Percentiles rank a stretch among this genome's conserved stretches.
Evolutionary conservation across 495 filamentous ascomycete genomes (phyloP).

Genomic region (Aspergillus affinis): DNA sequence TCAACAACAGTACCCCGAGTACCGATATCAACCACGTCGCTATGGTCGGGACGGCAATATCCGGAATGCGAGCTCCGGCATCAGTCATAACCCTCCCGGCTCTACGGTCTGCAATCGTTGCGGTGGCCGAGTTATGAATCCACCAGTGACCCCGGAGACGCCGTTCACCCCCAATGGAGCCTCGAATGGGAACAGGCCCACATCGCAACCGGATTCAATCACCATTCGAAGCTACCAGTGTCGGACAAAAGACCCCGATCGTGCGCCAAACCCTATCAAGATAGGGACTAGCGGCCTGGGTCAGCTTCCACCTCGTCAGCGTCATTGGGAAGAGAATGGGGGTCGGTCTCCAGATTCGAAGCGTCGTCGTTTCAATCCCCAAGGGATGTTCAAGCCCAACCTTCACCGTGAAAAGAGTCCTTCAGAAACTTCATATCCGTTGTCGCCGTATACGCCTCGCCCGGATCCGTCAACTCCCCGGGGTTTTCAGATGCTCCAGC

Average conservation of each 20-base stretch:
- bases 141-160: constrained; percentile 43
- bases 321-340: constrained; percentile 30
- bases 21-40: constrained; percentile 89
- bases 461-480: constrained; percentile 31
- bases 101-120: constrained; percentile 43
- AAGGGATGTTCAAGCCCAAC: constrained; percentile 25
- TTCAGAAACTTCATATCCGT: constrained; percentile 32
- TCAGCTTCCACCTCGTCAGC: constrained; percentile 20
- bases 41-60: constrained; percentile 54
- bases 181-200: constrained; percentile 15
- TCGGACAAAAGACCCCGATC: constrained; percentile 21
- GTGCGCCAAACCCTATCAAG: constrained; percentile 24
- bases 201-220: constrained; percentile 21
- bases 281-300: constrained; percentile 23
- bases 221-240: constrained; percentile 25
- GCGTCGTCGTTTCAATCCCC: constrained; percentile 52
- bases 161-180: constrained; percentile 32
- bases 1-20: constrained; percentile 86
- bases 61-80: constrained; percentile 31
- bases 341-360: constrained; percentile 52
- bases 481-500: constrained; percentile 40
- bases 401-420: constrained; percentile 37
- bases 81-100: constrained; percentile 41
- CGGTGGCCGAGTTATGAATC: constrained; percentile 48
- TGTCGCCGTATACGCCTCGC: constrained; percentile 34